These are phyloP conservation scores for Chytriomyces hyalinus DNA, from an alignment of 192 early-diverging fungal genomes.

Conservation along the genomic window DNA sequence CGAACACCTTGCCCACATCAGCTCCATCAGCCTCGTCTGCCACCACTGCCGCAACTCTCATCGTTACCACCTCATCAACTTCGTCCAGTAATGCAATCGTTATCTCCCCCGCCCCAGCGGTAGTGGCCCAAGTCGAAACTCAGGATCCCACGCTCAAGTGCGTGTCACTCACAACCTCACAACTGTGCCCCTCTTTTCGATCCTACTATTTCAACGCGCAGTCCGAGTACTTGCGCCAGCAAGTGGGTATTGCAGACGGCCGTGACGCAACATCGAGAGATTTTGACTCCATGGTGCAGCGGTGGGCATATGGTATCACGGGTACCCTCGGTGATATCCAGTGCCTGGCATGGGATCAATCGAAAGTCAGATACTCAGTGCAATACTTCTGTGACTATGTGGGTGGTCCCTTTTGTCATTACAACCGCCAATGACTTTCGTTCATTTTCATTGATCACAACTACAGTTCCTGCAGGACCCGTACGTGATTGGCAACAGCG, in stretches of 20 bases:
- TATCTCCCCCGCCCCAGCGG: neutral
- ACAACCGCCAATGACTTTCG: neutral
- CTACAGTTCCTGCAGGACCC: conserved; percentile 21
- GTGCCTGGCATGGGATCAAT: conserved; percentile 13
- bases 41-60: neutral
- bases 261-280: neutral
- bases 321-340: neutral
- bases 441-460: neutral
- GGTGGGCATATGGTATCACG: neutral
- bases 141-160: neutral
- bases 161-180: neutral
- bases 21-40: neutral
- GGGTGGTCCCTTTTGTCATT: neutral
- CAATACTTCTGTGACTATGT: conserved; percentile 33
- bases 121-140: neutral
- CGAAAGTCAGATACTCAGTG: conserved; percentile 11
- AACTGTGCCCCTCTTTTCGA: conserved; percentile 14
- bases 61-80: neutral
- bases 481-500: neutral
- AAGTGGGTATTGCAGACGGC: neutral
- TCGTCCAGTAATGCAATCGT: neutral
- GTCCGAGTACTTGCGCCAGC: conserved; percentile 2
- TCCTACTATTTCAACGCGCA: conserved; percentile 15
- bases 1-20: neutral
- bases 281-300: conserved; percentile 1